Evolutionary conservation across 2,329 filamentous ascomycete species (phyloP).

Genomic region (Aspergillus sp.): DNA sequence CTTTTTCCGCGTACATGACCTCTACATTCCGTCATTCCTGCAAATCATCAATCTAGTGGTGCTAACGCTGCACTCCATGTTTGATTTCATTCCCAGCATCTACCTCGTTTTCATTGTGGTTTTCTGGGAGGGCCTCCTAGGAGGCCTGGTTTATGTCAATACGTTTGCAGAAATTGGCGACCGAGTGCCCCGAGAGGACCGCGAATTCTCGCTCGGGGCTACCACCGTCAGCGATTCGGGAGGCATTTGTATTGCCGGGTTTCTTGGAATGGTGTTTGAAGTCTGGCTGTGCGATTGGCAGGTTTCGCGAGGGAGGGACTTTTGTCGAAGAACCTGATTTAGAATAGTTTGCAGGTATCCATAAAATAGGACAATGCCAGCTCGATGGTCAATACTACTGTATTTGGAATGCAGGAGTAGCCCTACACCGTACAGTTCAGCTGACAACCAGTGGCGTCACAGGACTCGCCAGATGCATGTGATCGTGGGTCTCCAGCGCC

Average conservation of each 20-base stretch:
- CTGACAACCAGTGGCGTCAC: background rate
- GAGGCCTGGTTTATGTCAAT: conserved; percentile 90
- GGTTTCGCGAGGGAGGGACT: conserved; percentile 74
- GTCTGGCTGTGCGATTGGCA: conserved; percentile 81
- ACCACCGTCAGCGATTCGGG: conserved; percentile 90
- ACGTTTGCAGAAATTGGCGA: conserved; percentile 95
- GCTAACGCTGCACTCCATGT: conserved; percentile 73
- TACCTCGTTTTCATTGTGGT: conserved; percentile 82
- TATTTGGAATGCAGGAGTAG: background rate
- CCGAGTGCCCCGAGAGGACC: conserved; percentile 69
- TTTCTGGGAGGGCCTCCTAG: conserved; percentile 92
- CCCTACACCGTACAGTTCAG: background rate
- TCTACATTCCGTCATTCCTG: conserved; percentile 80
- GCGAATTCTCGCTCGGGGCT: conserved; percentile 87
- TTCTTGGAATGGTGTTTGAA: conserved; percentile 81
- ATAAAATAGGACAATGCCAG: background rate
- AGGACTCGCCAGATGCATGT: background rate
- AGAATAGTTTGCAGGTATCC: background rate
- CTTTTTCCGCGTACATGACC: conserved; percentile 74
- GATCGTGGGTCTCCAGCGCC: background rate
- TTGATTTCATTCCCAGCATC: conserved; percentile 78
- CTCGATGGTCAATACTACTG: background rate
- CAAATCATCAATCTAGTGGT: conserved; percentile 76
- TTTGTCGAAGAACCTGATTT: conserved; percentile 56
- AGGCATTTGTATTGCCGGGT: conserved; percentile 84